phyloP scores from a whole-genome alignment of 106 monocot genomes.

The Dendrobium officinale region DNA sequence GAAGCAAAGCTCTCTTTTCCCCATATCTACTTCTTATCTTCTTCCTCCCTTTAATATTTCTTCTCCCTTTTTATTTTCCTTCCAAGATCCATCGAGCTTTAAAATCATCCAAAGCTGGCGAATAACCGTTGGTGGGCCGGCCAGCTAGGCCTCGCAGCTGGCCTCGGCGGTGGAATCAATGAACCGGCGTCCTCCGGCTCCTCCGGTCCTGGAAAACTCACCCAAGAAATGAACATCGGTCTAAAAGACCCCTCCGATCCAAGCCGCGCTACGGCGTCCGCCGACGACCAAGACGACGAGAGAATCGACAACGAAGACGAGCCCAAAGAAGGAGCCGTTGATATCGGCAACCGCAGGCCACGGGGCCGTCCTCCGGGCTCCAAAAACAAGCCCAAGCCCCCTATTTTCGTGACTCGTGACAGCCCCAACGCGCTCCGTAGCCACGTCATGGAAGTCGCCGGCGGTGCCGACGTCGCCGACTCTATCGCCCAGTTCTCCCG shows the following conservation, averaged over 20 bases:
- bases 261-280: not conserved
- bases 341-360: conserved; percentile 3
- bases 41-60: too few species aligned
- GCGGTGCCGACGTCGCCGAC: conserved; percentile 7
- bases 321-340: conserved; percentile 7
- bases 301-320: conserved; percentile 8
- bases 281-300: conserved; percentile 12
- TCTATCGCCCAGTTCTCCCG: conserved; percentile 11
- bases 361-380: conserved; percentile 6
- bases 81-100: too few species aligned
- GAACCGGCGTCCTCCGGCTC: conserved; percentile 2
- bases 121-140: conserved; percentile 30
- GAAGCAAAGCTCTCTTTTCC: not conserved
- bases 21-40: not conserved
- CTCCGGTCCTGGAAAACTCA: not conserved
- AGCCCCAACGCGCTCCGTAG: conserved; percentile 12
- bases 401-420: conserved; percentile 9
- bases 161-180: not conserved
- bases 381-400: conserved; percentile 9
- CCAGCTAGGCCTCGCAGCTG: conserved; percentile 15
- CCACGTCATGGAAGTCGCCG: conserved; percentile 15
- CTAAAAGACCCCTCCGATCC: not conserved
- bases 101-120: conserved; percentile 9
- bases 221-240: conserved; percentile 6
- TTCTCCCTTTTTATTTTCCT: too few species aligned